Evolutionary conservation across 352 stramenopile species (phyloP).

Genomic region (Pythium phragmitis): DNA sequence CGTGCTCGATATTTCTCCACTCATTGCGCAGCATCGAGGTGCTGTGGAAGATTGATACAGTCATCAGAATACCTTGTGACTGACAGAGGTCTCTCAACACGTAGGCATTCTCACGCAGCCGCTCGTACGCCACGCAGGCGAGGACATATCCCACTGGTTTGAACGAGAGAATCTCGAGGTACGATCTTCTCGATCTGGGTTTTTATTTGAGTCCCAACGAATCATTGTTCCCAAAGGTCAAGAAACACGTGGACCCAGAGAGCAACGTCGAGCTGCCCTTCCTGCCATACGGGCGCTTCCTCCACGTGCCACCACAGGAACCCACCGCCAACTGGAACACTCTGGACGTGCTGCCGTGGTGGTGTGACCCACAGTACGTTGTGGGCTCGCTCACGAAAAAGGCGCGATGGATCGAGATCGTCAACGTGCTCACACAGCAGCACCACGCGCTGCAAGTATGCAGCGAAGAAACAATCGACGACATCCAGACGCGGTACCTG

Average conservation of each 20-base stretch:
- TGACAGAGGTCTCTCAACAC: background rate
- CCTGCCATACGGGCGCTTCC: constrained; percentile 80
- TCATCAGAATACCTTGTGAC: background rate
- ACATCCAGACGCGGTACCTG: constrained; percentile 89
- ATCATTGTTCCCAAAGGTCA: constrained; percentile 39
- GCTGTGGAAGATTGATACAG: background rate
- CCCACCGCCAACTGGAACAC: constrained; percentile 77
- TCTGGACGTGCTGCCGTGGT: constrained; percentile 82
- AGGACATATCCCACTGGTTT: constrained; percentile 94
- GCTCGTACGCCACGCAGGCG: constrained; percentile 80
- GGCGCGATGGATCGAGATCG: constrained; percentile 76
- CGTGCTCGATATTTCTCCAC: constrained; percentile 80
- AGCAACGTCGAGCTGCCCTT: constrained; percentile 79
- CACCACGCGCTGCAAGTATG: constrained; percentile 80
- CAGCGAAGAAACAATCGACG: constrained; percentile 83
- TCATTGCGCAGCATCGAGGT: constrained; percentile 73
- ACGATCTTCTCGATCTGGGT: background rate
- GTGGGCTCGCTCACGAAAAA: constrained; percentile 73
- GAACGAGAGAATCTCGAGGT: constrained; percentile 68
- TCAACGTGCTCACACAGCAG: constrained; percentile 92
- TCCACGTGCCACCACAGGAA: constrained; percentile 85
- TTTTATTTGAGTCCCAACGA: background rate
- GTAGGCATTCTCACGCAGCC: constrained; percentile 74
- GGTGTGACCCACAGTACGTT: constrained; percentile 73
- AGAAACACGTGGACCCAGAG: constrained; percentile 76